A percentile compares a stretch with the other conserved stretches of the same genome.
Evolutionary conservation across 2,329 filamentous ascomycete species (phyloP).

Genomic region (Harringtonia lauricola): DNA sequence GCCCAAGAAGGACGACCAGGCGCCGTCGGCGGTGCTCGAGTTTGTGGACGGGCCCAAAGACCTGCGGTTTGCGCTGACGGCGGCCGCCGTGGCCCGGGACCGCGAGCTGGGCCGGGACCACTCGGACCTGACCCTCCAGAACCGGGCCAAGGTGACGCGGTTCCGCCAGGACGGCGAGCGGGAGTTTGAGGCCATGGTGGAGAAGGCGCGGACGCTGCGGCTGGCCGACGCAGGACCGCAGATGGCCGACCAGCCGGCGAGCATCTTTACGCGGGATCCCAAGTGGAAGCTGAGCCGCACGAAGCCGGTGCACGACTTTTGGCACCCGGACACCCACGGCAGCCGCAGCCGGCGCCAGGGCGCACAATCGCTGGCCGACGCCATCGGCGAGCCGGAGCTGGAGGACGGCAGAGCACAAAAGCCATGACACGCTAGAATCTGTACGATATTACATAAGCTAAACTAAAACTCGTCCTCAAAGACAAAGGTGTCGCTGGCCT

Average conservation of each 20-base stretch:
- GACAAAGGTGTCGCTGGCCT: slow-evolving; percentile 85
- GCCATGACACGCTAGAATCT: not conserved
- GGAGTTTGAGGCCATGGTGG: slow-evolving; percentile 56
- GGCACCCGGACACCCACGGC: slow-evolving; percentile 2
- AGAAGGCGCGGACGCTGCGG: slow-evolving; percentile 24
- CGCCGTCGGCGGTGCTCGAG: slow-evolving; percentile 80
- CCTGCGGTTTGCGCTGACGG: slow-evolving; percentile 90
- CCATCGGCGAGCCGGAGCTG: slow-evolving; percentile 6
- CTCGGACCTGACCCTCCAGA: slow-evolving; percentile 63
- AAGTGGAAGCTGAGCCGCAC: not conserved
- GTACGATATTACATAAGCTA: not conserved
- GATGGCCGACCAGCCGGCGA: slow-evolving; percentile 10
- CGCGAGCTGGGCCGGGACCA: slow-evolving; percentile 42
- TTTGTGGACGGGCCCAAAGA: slow-evolving; percentile 91
- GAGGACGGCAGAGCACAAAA: not conserved
- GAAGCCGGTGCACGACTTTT: slow-evolving; percentile 10
- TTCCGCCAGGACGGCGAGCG: slow-evolving; percentile 58
- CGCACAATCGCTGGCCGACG: not conserved
- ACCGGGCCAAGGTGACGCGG: slow-evolving; percentile 72
- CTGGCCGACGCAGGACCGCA: slow-evolving; percentile 16
- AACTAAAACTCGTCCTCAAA: slow-evolving; percentile 52
- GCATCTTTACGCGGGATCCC: slow-evolving; percentile 3
- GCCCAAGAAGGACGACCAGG: slow-evolving; percentile 73
- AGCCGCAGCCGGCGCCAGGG: not conserved
- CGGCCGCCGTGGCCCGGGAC: slow-evolving; percentile 65